phyloP scores from a whole-genome alignment of 495 filamentous ascomycete genomes.

The Talaromyces ruber region DNA sequence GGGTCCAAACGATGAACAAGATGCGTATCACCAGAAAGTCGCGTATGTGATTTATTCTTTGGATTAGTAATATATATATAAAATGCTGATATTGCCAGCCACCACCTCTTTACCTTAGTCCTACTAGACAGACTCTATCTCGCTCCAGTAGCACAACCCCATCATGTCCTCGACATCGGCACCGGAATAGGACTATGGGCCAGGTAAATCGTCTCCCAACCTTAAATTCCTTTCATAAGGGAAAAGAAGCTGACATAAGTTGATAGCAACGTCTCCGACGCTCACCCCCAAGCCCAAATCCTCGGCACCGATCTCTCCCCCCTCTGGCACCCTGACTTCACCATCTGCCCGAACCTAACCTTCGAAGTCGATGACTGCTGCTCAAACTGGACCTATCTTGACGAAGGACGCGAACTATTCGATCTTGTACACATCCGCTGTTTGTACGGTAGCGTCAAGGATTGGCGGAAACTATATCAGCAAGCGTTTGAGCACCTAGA shows the following conservation, averaged over 20 bases:
- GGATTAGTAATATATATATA: not conserved
- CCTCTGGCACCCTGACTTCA: constrained; percentile 37
- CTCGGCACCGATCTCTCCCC: constrained; percentile 57
- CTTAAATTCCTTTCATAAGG: not conserved
- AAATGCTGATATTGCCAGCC: constrained; percentile 7
- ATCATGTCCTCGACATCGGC: constrained; percentile 58
- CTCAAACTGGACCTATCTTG: constrained; percentile 42
- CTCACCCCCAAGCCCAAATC: constrained; percentile 54
- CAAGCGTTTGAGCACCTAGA: constrained; percentile 51
- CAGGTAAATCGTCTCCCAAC: constrained; percentile 29
- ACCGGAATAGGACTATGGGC: constrained; percentile 68
- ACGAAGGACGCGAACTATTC: constrained; percentile 39
- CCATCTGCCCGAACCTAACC: constrained; percentile 54
- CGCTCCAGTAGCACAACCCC: constrained; percentile 14
- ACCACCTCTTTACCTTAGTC: constrained; percentile 18
- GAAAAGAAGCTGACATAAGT: not conserved
- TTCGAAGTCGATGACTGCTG: constrained; percentile 65
- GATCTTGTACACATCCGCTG: constrained; percentile 60
- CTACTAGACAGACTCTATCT: constrained; percentile 17
- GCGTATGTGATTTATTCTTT: constrained; percentile 9
- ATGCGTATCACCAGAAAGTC: constrained; percentile 11
- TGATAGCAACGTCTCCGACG: constrained; percentile 47
- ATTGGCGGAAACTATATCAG: constrained; percentile 53
- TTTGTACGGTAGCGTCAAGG: constrained; percentile 52
- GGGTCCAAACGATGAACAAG: constrained; percentile 19